Evolutionary conservation across 768 basidiomycete genomes (phyloP), one percentile per base, ranked within the genome.

Genomic region (Saitozyma podzolica): DNA sequence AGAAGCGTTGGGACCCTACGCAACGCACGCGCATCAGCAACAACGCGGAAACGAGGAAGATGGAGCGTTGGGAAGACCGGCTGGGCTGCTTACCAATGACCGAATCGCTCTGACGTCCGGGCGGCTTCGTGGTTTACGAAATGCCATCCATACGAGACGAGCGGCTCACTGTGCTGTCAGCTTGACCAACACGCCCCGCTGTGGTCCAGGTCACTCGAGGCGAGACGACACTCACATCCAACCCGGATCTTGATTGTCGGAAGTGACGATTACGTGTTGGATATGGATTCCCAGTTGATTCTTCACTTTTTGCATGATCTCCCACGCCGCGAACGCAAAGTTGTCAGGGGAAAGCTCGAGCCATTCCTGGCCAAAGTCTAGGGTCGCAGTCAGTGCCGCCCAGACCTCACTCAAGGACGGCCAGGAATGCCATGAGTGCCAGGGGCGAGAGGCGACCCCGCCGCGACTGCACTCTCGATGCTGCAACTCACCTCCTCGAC

Each of bases 321-420:
- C 43, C 58, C 59, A 61, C 20, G 64, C 59, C 4, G 64, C 64
- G 59, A 45, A 59, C 64, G 39, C 57, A 65, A 49, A 61, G 64
- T 48, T 55, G 13, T 29, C 43, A 59, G 9, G 59, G 43, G 11
- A 65, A 56, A 19, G 54, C 29, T 29, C 54, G n/a, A 56, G 48
- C 54, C 55, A 65, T 9, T 48, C 54, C 19, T 60, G 50, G 42
- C 51, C 49, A 47, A 65, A 65, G 41, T 65, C 64, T 64, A 16
- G n/a, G 8, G 50, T 62, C 17, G 56, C 13, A 6, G 37, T n/a
- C 52, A 41, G 6, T 17, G 13, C 7, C 29, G 29, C 5, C 29
- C 29, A 29, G 29, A 29, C 29, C 2, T 29, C n/a, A n/a, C n/a
- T n/a, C n/a, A n/a, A n/a, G n/a, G n/a, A n/a, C n/a, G n/a, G n/a